Evolutionary conservation across 1,284 basidiomycete species (phyloP).

Genomic region (Sporisorium iseilematis-ciliati): DNA sequence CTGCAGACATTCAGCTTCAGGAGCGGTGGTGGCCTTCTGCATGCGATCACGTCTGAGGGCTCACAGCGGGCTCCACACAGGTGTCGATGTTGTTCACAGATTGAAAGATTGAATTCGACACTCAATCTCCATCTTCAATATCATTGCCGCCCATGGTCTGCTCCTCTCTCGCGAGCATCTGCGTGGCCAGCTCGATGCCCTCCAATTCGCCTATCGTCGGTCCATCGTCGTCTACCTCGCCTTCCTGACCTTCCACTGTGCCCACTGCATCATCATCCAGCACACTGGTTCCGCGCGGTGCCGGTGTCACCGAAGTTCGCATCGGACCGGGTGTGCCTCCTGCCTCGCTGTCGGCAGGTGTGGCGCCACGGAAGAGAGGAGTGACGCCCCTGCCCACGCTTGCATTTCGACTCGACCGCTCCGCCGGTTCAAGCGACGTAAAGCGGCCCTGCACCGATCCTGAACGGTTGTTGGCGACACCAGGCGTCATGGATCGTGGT

Average conservation of each 20-base stretch:
- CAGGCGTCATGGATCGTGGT: conserved; percentile 33
- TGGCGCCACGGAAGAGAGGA: conserved; percentile 49
- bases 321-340: conserved; percentile 28
- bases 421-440: conserved; percentile 41
- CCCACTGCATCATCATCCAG: conserved; percentile 9
- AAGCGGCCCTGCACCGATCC: conserved; percentile 38
- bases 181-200: conserved; percentile 50
- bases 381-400: conserved; percentile 31
- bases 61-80: neutral
- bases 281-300: conserved; percentile 17
- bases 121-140: conserved; percentile 49
- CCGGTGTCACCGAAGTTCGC: conserved; percentile 16
- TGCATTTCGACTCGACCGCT: conserved; percentile 39
- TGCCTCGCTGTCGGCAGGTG: conserved; percentile 36
- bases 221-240: conserved; percentile 17
- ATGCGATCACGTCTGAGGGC: conserved; percentile 17
- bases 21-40: conserved; percentile 47
- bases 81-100: too few species aligned
- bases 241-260: conserved; percentile 9
- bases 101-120: neutral
- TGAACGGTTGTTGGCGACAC: conserved; percentile 23
- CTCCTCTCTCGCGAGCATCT: conserved; percentile 53
- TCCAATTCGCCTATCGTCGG: conserved; percentile 40
- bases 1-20: conserved; percentile 38
- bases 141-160: conserved; percentile 46